Percentiles rank a stretch among this genome's conserved stretches.
phyloP scores from a whole-genome alignment of 192 early-diverging fungal genomes.

The Rhizoclosmatium globosum region DNA sequence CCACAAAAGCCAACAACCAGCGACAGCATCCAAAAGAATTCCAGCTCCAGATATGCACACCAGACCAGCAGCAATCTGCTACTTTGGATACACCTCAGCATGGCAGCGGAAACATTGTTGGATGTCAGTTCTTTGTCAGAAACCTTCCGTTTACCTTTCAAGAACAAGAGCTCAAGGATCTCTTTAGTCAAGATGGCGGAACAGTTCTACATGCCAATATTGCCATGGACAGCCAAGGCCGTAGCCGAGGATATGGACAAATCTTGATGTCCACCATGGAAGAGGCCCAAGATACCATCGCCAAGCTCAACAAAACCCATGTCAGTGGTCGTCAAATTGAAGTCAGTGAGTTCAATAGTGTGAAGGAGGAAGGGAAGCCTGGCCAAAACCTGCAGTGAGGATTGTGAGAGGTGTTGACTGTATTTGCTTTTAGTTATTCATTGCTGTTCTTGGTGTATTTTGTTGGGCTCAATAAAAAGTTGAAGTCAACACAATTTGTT shows the following conservation, averaged over 20 bases:
- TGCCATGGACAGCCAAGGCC: conserved; percentile 65
- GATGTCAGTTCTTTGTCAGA: conserved; percentile 74
- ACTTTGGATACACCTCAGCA: not conserved
- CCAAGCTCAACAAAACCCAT: conserved; percentile 50
- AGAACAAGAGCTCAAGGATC: conserved; percentile 86
- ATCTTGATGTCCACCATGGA: conserved; percentile 65
- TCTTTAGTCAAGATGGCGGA: conserved; percentile 71
- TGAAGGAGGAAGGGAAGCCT: conserved; percentile 13
- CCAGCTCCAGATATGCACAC: not conserved
- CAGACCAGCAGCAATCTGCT: not conserved
- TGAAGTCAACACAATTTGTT: too few relatives aligned
- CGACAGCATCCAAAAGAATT: not conserved
- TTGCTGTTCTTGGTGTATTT: too few relatives aligned
- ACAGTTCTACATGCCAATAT: conserved; percentile 76
- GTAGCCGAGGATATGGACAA: conserved; percentile 77
- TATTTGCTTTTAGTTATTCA: too few relatives aligned
- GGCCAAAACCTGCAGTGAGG: conserved; percentile 27
- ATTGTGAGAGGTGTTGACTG: too few relatives aligned
- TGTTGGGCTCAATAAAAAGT: too few relatives aligned
- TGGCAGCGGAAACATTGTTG: conserved; percentile 14
- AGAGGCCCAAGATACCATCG: conserved; percentile 54
- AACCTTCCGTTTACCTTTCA: conserved; percentile 80
- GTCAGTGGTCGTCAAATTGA: conserved; percentile 54
- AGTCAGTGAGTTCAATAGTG: conserved; percentile 57
- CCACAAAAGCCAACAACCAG: conserved; percentile 19